Evolutionary conservation across 257 asterid species (phyloP), one percentile per base, ranked within the genome.

Genomic region (Vinca minor): DNA sequence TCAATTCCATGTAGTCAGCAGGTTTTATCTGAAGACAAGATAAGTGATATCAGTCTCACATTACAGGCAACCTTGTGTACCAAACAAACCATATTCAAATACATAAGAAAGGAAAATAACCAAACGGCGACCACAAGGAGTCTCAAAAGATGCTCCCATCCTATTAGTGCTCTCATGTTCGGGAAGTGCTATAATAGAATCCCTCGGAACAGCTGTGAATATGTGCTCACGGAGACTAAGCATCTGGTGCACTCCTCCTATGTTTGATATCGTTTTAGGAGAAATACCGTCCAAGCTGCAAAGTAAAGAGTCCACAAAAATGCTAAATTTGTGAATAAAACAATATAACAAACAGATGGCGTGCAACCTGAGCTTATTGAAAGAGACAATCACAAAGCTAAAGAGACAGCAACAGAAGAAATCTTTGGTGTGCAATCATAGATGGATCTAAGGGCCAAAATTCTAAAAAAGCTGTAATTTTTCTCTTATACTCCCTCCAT

Each of bases 111-210:
- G 21, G 23, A 69, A n/a, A 48, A 59, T 57, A 70, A 92, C 98
- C 93, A 83, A 73, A 63, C 78, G 76, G 59, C 97, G 97, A 56
- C 98, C 96, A 35, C 72, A 75, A 53, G 96, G 96, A 61, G 94
- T 89, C 77, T 89, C 95, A 58, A 92, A 92, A 13, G 98, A 92
- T 48, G 97, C 95, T 66, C 96, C 98, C 8, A 26, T 68, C 79
- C 69, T 85, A 76, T 89, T 89, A 57, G 83, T 59, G 70, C 91
- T 74, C 64, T 75, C 84, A 68, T 74, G 68, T 14, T 82, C 92
- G 0, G 98, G 98, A 62, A 92, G 63, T 54, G 97, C 82, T 29
- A 75, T 56, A 71, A 85, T 79, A 25, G 91, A 80, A 69, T 92
- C 98, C 76, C 97, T 74, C 0, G 96, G 95, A 13, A 87, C 82